Conservation (phyloP, 192 early-diverging fungal genomes). For the Globomyces pollinis-pini region DNA sequence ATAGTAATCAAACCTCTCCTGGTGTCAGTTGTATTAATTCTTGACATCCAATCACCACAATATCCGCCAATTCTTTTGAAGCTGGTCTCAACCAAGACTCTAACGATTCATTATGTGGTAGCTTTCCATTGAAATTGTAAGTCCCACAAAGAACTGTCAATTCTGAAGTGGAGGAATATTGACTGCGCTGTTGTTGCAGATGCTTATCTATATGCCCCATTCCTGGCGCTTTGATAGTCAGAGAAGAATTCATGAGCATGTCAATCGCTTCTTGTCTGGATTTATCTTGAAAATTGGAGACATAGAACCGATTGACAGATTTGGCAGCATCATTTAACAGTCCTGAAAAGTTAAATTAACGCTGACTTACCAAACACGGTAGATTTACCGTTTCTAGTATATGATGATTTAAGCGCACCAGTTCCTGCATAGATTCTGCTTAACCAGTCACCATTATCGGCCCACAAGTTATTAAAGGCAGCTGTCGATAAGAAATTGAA, state of each 20-base stretch:
- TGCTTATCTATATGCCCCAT: conserved; percentile 28
- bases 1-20: too few species aligned
- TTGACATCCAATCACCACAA: conserved; percentile 86
- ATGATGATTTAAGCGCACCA: conserved; percentile 85
- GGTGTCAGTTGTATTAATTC: conserved; percentile 91
- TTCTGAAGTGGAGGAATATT: conserved; percentile 11
- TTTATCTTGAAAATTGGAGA: conserved; percentile 95
- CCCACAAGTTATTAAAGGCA: conserved; percentile 41
- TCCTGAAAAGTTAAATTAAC: too few species aligned
- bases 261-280: conserved; percentile 91
- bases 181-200: conserved; percentile 1
- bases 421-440: conserved; percentile 93
- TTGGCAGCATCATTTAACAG: conserved; percentile 89
- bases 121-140: conserved; percentile 86
- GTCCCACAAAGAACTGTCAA: conserved; percentile 75
- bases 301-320: conserved; percentile 85
- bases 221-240: conserved; percentile 15
- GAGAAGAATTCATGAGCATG: conserved; percentile 58
- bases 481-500: too few species aligned
- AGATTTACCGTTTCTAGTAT: conserved; percentile 82
- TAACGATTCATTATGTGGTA: conserved; percentile 38
- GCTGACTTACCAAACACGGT: conserved; percentile 70
- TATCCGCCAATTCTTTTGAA: conserved; percentile 50
- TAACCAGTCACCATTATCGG: conserved; percentile 83
- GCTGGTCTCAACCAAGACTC: conserved; percentile 54